Conservation (phyloP, 2,329 filamentous ascomycete genomes). For the Colletotrichum sojae region DNA sequence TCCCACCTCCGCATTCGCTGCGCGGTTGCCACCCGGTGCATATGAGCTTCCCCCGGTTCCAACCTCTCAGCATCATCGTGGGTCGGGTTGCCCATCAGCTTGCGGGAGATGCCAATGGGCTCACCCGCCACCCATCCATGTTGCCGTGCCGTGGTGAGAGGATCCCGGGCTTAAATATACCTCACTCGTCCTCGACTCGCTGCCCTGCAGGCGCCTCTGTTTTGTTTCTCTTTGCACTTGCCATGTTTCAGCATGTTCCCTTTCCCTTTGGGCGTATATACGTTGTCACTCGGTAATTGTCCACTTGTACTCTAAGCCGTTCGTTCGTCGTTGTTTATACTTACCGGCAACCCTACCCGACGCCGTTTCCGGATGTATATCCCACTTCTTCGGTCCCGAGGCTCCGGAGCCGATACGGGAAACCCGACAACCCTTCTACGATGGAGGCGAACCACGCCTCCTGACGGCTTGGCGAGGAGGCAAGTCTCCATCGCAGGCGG, state of each 20-base stretch:
- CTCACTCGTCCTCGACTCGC: conserved; percentile 13
- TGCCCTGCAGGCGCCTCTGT: conserved; percentile 9
- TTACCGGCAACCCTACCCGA: background rate
- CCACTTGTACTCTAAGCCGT: conserved; percentile 1
- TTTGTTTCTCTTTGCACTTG: conserved; percentile 7
- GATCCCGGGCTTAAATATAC: conserved; percentile 32
- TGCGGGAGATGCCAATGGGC: conserved; percentile 21
- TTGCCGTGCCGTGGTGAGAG: background rate
- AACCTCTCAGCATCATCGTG: conserved; percentile 30
- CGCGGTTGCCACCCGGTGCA: conserved; percentile 28
- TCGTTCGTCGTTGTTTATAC: background rate
- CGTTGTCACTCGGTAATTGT: conserved; percentile 16
- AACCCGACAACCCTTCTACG: background rate
- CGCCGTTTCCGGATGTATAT: conserved; percentile 36
- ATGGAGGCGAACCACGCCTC: background rate
- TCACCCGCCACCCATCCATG: conserved; percentile 1
- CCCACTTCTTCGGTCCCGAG: conserved; percentile 24
- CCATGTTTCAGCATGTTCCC: conserved; percentile 21
- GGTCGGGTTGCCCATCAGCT: conserved; percentile 20
- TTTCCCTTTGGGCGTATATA: conserved; percentile 20
- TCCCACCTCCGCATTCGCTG: conserved; percentile 34
- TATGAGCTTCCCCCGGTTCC: conserved; percentile 17
- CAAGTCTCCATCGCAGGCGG: conserved; percentile 34
- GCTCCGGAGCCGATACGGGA: background rate
- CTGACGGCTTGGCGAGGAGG: conserved; percentile 2